Percentiles rank a stretch among this genome's conserved stretches.
Conservation (phyloP, 129 eudicot species). For the Saposhnikovia divaricata region DNA sequence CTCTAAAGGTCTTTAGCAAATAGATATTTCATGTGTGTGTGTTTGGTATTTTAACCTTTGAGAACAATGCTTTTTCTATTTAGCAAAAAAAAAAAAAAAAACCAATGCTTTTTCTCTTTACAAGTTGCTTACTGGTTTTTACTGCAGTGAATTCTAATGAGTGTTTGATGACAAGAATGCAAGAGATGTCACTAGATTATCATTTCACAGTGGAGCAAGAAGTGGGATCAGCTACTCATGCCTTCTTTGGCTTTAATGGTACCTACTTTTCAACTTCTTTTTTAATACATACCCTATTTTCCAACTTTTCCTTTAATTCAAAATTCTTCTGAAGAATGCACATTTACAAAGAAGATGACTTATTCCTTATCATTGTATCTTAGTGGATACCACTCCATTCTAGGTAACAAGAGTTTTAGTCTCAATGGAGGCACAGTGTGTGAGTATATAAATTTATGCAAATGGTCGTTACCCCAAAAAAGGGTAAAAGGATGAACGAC, state of each 20-base stretch:
- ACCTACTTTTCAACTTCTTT: background rate
- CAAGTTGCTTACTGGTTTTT: background rate
- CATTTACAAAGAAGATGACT: background rate
- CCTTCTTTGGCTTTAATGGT: constrained; percentile 99
- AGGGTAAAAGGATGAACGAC: background rate
- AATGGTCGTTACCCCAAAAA: background rate
- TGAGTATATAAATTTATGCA: background rate
- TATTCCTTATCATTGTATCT: background rate
- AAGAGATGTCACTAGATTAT: constrained; percentile 96
- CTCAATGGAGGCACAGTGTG: background rate
- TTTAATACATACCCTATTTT: background rate
- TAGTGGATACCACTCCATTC: background rate
- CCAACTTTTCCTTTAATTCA: background rate
- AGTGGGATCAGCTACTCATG: constrained; percentile 99
- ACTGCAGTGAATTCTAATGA: constrained; percentile 83
- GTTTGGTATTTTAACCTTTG: background rate
- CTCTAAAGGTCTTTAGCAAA: background rate
- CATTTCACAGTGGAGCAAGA: constrained; percentile 99
- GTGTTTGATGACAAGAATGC: constrained; percentile 97
- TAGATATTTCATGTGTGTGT: background rate
- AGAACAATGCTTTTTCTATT: background rate
- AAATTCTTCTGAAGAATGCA: background rate
- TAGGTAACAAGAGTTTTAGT: background rate
- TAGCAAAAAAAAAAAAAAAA: background rate
- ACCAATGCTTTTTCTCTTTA: background rate